A percentile compares a stretch with the other conserved stretches of the same genome.
Evolutionary conservation across 176 grass and related monocot genomes (phyloP).

Genomic region (Zea luxurians): DNA sequence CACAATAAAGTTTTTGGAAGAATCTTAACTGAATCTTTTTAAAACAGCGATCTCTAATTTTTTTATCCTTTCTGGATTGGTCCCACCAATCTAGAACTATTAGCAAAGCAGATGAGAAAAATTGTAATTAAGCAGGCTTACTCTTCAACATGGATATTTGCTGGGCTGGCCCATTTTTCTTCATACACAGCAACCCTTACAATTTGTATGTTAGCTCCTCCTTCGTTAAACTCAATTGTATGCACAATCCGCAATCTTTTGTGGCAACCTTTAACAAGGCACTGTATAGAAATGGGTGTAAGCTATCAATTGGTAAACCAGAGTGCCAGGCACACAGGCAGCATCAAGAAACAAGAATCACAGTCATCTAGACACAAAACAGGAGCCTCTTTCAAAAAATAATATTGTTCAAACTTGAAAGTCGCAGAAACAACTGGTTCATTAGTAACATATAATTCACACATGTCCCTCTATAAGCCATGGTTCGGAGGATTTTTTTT

Average conservation of each 20-base stretch:
- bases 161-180: constrained; percentile 82
- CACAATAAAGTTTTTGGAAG: constrained; percentile 9
- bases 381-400: constrained; percentile 4
- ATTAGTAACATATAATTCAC: background rate
- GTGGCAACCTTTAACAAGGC: constrained; percentile 93
- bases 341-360: constrained; percentile 11
- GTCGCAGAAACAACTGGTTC: background rate
- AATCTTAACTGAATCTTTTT: background rate
- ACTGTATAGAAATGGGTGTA: constrained; percentile 50
- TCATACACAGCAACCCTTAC: constrained; percentile 90
- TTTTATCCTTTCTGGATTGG: constrained; percentile 12
- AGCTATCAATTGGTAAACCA: constrained; percentile 16
- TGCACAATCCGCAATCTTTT: constrained; percentile 89
- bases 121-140: constrained; percentile 48
- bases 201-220: constrained; percentile 79
- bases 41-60: background rate
- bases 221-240: constrained; percentile 89
- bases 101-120: background rate
- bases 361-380: constrained; percentile 10
- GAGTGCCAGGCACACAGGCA: constrained; percentile 2
- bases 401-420: constrained; percentile 18
- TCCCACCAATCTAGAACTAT: constrained; percentile 14
- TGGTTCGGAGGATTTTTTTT: background rate
- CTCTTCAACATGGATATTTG: constrained; percentile 66
- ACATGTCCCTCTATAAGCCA: constrained; percentile 15